Evolutionary conservation across 164 flowering plant species (phyloP), one percentile per base, ranked within the genome.

Genomic region (Paratinospora sagittata): DNA sequence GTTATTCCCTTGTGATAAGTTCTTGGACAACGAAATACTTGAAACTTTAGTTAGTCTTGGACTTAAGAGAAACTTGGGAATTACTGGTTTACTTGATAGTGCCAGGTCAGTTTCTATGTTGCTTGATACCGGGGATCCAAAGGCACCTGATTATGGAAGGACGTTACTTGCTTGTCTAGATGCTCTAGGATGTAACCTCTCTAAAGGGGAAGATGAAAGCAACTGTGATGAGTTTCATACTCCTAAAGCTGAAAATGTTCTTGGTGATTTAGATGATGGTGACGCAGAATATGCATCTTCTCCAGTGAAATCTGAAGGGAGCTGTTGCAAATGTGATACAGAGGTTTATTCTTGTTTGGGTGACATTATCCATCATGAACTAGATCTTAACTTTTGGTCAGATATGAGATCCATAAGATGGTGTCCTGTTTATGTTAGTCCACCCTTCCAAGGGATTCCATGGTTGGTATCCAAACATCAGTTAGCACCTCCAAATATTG

Each of bases 1-100:
- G 34, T 94, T 85, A 82, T 94, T 94, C 79, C 98, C 98, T 70
- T 85, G 89, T 75, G 88, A 85, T 0, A 76, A 82, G 61, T 94
- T 92, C 73, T 82, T 81, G 49, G 84, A 82, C 71, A 75, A 84
- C 57, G 89, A 85, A 70, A 79, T 72, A 72, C 80, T 94, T 76
- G 96, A 92, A 8, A 84, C 79, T 72, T 73, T 94, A 67, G 84
- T 81, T 64, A 77, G 71, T 49, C 82, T 90, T 75, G 98, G 98
- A 21, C 89, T 94, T 39, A 81, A 82, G 75, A 83, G 72, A 76
- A 81, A 73, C 68, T 82, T 94, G 77, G 86, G 86, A 66, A 83
- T 81, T 68, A 69, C 80, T 74, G 97, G 91, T 66, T 86, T 92
- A 80, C 85, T 92, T 72, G 98, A 94, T 78, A 84, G 87, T 83